Base-by-base conservation (phyloP, 345 rosid genomes). In the Eucalyptus marginata region DNA sequence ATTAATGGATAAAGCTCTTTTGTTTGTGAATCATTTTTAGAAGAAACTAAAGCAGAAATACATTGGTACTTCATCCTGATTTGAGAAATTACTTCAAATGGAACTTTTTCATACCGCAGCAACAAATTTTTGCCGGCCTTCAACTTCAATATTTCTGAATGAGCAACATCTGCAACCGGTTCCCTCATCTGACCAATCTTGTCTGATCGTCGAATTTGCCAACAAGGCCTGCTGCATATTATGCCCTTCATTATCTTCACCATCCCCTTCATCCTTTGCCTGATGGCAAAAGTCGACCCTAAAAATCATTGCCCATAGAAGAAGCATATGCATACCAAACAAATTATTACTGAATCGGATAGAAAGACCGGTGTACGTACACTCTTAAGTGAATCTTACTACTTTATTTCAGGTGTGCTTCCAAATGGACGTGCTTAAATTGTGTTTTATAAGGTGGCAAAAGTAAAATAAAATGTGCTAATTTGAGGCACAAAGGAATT, bases 231-330 rank as follows among this genome's bases (percentile, higher is more conserved):
- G 94, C 31, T 91, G 94, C 86, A 88, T 81, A 56, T 92, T 89
- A 49, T 85, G 89, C 79, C 93, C 94, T 90, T 94, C 96, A 36
- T 56, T 90, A 64, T 94, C 94, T 88, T 93, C 95, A 85, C 92
- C 95, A 87, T 90, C 90, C 33, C 90, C 93, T 83, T 92, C 94
- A 92, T 93, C 94, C 91, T 90, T 93, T 88, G 94, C 94, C 93
- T 95, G 95, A 95, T 95, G 96, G 93, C 96, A 95, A 91, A 95
- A 95, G 93, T 95, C 95, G 89, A 95, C 93, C 96, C 96, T 95
- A 93, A 90, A 94, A 92, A 94, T 88, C 93, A 92, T 91, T 88
- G 89, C 89, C 90, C 93, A 91, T 87, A 86, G 90, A 68, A 90
- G 90, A 68, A 90, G 90, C 87, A 89, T 84, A 90, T 87, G 87